Base-by-base conservation (phyloP, 352 stramenopile genomes). In the Saprolegnia diclina region DNA sequence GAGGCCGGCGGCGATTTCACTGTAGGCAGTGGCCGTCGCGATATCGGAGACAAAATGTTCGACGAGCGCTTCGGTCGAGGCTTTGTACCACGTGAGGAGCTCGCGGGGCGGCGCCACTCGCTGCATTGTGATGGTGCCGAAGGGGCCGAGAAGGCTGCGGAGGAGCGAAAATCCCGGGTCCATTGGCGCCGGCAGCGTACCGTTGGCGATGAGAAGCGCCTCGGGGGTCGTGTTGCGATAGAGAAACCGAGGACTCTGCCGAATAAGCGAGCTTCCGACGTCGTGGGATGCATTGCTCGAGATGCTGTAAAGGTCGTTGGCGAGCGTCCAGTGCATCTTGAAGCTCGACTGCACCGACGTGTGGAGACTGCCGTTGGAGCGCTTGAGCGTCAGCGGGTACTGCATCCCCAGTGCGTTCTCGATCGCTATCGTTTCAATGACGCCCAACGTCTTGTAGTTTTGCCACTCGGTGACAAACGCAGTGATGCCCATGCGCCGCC, bases 391-490 rank as follows among this genome's bases (percentile, higher is more conserved):
- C 42, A 69, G 44, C n/a, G 35, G 48, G 26, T 69, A 45, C 19
- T 9, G n/a, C 22, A 26, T 45, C 18, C 63, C 63, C 4, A 69
- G 61, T 0, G 63, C 63, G 37, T 61, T 69, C 38, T 61, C 18
- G 19, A 69, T 69, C 22, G 45, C 21, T 48, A 62, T 62, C 13
- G 63, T 29, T 24, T 69, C 63, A 22, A 61, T 38, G 5, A 69
- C 32, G n/a, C 63, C 63, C 5, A 69, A 4, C 19, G 26, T 24
- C 26, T 69, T 69, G 40, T 61, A 69, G 53, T 69, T 69, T 62
- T 69, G 63, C 63, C 63, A 69, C 63, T 69, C 42, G 18, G 63
- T 69, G 9, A 18, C 24, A 24, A 50, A 69, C 0, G 4, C 29
- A 5, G 21, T 29, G 26, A 69, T 57, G n/a, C 63, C 63, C 9